Conservation (phyloP, 2,329 filamentous ascomycete species). For the Pseudogymnoascus sp. region DNA sequence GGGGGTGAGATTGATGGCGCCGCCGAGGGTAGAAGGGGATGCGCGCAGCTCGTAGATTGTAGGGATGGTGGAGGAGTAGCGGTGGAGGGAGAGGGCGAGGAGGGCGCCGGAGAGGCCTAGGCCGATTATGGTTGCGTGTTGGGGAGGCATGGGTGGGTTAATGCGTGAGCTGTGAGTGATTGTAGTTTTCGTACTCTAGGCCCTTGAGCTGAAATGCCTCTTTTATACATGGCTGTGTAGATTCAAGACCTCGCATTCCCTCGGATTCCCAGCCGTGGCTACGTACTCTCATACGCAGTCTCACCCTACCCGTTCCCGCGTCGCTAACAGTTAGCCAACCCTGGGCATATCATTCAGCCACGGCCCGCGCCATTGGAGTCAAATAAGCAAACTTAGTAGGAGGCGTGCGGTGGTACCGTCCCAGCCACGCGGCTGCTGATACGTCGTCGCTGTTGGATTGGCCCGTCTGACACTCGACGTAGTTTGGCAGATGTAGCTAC, state of each 20-base stretch:
- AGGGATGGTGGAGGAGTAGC: constrained; percentile 34
- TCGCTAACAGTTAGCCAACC: background rate
- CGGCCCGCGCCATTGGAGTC: background rate
- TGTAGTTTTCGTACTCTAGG: background rate
- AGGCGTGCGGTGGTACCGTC: background rate
- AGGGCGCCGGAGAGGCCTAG: constrained; percentile 45
- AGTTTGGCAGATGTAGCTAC: background rate
- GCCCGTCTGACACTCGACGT: background rate
- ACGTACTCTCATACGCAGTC: background rate
- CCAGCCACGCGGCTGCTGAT: background rate
- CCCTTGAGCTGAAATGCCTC: background rate
- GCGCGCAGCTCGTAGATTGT: constrained; percentile 43
- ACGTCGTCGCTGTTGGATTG: background rate
- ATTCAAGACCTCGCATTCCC: background rate
- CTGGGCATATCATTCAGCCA: background rate
- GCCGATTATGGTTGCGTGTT: constrained; percentile 35
- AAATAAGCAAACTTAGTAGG: background rate
- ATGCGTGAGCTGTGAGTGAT: background rate
- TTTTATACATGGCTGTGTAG: background rate
- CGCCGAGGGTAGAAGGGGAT: constrained; percentile 37
- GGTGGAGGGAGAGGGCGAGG: constrained; percentile 41
- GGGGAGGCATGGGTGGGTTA: background rate
- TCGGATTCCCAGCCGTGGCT: background rate
- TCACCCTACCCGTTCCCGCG: background rate
- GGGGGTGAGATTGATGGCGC: constrained; percentile 41